phyloP scores from a whole-genome alignment of 495 filamentous ascomycete species.

The Lasiosphaeria hispida region DNA sequence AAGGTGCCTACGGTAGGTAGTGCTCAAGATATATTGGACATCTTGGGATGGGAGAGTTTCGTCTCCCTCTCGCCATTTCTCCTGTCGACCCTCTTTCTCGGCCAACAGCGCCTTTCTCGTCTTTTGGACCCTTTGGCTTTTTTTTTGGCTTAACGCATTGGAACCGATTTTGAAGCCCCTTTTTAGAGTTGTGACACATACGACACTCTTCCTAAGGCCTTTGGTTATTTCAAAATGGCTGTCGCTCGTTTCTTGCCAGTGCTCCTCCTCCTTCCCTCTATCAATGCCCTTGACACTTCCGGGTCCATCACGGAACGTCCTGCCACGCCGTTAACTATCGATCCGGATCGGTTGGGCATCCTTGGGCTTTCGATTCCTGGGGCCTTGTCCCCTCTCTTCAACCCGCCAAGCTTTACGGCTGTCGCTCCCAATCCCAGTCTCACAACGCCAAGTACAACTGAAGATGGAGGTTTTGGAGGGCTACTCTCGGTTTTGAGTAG shows the following conservation, averaged over 20 bases:
- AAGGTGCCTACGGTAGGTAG: no score
- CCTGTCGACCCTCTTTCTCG: neutral
- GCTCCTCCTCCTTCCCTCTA: conserved; percentile 7
- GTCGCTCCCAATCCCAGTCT: neutral
- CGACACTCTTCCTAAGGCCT: conserved; percentile 1
- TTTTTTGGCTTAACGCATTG: conserved; percentile 20
- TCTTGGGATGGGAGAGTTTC: neutral
- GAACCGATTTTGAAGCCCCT: conserved; percentile 18
- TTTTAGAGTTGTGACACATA: conserved; percentile 22
- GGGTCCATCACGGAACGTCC: neutral
- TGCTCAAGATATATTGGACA: neutral
- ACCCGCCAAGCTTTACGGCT: conserved; percentile 5
- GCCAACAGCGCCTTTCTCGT: neutral
- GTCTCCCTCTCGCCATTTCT: neutral
- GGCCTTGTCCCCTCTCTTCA: conserved; percentile 13
- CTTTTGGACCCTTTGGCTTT: conserved; percentile 19
- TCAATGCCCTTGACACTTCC: neutral
- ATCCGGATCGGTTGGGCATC: conserved; percentile 10
- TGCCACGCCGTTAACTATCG: neutral
- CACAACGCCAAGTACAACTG: neutral
- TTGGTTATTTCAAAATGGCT: conserved; percentile 16
- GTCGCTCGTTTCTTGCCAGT: conserved; percentile 8
- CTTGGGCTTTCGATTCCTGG: conserved; percentile 12
- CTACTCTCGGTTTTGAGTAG: conserved; percentile 11
- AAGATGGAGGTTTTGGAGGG: conserved; percentile 4